Evolutionary conservation across 495 filamentous ascomycete species (phyloP), one percentile per base, ranked within the genome.

Genomic region (Penicillium cataractarum): DNA sequence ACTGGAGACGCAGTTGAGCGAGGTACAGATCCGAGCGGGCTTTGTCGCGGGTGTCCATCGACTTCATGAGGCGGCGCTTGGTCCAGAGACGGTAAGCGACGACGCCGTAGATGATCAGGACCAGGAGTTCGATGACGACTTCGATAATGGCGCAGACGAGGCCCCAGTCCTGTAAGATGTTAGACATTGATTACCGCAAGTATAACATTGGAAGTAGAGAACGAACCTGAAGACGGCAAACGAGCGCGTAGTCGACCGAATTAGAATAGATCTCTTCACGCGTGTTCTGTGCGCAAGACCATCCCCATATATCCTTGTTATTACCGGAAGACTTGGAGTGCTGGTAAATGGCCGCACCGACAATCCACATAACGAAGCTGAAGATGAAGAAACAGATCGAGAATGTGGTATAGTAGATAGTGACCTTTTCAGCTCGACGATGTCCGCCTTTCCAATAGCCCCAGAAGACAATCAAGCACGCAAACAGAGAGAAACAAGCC

Each of bases 61-160:
- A 91, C 80, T 97, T 98, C 75, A 89, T 89, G 59, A 99, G 90
- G 68, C 88, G 87, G 72, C 91, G 90, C 83, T 99, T 99, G 60
- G 91, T 91, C 84, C 92, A 95, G 83, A 96, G 91, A 65, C 95
- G 90, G 83, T 95, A 98, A 81, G 97, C 97, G 73, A 96, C 87
- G 72, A 97, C 84, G 73, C 83, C 92, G 81, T 99, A 99, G 71
- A 99, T 89, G 37, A 85, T 77, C 73, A 99, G 96, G 66, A 90
- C 91, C 75, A 99, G 86, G 67, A 90, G 82, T 74, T 99, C 95
- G 65, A 99, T 84, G 57, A 96, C 90, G 64, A 99, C 84, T 80
- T 99, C 95, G 78, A 99, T 98, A 71, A 99, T 90, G 71, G 90
- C 90, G 82, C 95, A 99, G 67, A 99, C 89, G 52, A 99, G 86